Percentiles rank a stretch among this genome's conserved stretches.
These are phyloP conservation scores for Pseudogymnoascus sp. DNA, from an alignment of 2,329 filamentous ascomycete species.

Conservation along the genomic window DNA sequence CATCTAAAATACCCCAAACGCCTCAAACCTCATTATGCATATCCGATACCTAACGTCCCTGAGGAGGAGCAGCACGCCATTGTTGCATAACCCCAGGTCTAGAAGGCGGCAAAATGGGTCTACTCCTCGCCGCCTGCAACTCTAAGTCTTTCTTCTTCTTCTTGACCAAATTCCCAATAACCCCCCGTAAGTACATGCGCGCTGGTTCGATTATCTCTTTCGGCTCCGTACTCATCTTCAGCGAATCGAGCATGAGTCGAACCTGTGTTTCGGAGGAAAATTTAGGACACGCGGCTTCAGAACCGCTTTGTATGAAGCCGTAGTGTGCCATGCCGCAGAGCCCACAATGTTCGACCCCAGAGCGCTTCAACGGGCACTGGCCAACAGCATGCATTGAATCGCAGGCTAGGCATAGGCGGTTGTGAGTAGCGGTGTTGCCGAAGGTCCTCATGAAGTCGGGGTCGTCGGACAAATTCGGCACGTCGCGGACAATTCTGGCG, in stretches of 20 bases:
- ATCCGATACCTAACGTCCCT: background rate
- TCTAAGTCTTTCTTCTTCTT: slow-evolving; percentile 12
- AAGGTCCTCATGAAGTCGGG: background rate
- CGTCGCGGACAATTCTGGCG: background rate
- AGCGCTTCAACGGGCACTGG: slow-evolving; percentile 54
- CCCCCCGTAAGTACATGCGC: slow-evolving; percentile 13
- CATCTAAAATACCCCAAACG: slow-evolving; percentile 6
- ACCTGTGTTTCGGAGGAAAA: slow-evolving; percentile 58
- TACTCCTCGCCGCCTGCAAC: background rate
- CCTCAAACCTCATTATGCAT: background rate
- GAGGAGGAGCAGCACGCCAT: background rate
- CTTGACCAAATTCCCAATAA: slow-evolving; percentile 12
- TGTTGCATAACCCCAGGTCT: too few species aligned
- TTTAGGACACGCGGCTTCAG: slow-evolving; percentile 45
- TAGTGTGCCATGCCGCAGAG: slow-evolving; percentile 59
- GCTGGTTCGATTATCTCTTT: slow-evolving; percentile 41
- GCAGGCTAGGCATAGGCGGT: slow-evolving; percentile 47
- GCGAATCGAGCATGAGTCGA: slow-evolving; percentile 54
- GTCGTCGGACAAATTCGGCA: background rate
- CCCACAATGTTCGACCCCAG: slow-evolving; percentile 55
- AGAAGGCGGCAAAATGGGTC: background rate
- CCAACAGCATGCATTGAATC: slow-evolving; percentile 46
- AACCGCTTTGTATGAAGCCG: slow-evolving; percentile 41
- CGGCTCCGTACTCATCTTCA: slow-evolving; percentile 54
- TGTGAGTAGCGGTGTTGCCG: background rate